Evolutionary conservation across 2,329 filamentous ascomycete species (phyloP), one percentile per base, ranked within the genome.

Genomic region (Trichoderma aggressivum): DNA sequence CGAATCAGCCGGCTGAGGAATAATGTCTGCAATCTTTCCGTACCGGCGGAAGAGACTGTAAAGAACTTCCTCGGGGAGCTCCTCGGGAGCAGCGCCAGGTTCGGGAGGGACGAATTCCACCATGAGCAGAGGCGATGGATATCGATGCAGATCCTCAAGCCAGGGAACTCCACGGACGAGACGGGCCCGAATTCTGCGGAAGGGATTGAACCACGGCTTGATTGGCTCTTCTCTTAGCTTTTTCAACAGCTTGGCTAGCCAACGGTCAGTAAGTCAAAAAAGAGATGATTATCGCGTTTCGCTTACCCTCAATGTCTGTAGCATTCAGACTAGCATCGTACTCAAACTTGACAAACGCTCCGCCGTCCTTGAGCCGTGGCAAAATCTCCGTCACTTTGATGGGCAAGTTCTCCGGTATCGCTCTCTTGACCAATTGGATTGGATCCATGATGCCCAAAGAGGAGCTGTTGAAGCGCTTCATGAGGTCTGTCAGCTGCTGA

Each of bases 31-130:
- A 64, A 99, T 89, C 80, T 97, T 97, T 28, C 96, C 96, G 80
- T 97, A 99, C 61, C 89, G 90, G 47, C 96, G 89, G 78, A 98
- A 97, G 59, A 97, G 85, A 50, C 90, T 91, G 81, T 97, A 98
- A 0, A 98, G 82, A 1, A 90, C 89, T 79, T 99, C 96, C 76
- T 97, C 94, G 0, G 92, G 93, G 21, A 98, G 82, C 75, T 97
- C 94, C 7, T 91, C 89, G 0, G 90, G 90, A 70, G 91, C 86
- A 1, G 84, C 86, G n/a, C 92, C 94, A 0, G 93, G 87, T 30
- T 87, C 86, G 0, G 89, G 87, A 5, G 94, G 89, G 8, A 95
- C 86, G 74, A 98, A 98, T 78, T 98, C 95, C 26, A 98, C 90
- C 75, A 89, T 92, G 47, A 99, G 77, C 32, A 92, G 87, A 53